These are phyloP conservation scores for Monosporascus cannonballus DNA, from an alignment of 2,329 filamentous ascomycete species.

Conservation along the genomic window DNA sequence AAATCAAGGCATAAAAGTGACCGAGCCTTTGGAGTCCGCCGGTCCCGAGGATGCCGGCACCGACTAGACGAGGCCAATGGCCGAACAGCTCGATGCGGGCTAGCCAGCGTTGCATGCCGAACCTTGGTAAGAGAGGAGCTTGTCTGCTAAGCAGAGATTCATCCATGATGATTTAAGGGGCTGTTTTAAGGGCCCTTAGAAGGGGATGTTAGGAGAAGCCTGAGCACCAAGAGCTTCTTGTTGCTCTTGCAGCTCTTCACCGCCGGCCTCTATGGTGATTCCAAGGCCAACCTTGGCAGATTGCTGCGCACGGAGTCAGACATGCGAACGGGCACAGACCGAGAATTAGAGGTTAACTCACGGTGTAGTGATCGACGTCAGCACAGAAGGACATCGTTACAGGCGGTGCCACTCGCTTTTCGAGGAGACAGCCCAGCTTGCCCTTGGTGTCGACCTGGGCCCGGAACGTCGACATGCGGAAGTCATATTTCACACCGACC, in stretches of 20 bases:
- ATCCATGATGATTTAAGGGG: background rate
- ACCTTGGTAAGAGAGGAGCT: slow-evolving; percentile 16
- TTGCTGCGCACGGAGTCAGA: slow-evolving; percentile 53
- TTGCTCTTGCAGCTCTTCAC: slow-evolving; percentile 82
- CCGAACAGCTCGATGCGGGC: background rate
- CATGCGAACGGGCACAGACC: background rate
- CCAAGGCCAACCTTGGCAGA: slow-evolving; percentile 90
- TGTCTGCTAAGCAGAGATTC: slow-evolving; percentile 11
- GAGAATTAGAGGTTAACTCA: slow-evolving; percentile 41
- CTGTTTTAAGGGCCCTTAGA: slow-evolving; percentile 38
- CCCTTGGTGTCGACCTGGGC: slow-evolving; percentile 94
- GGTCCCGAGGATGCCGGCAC: slow-evolving; percentile 6
- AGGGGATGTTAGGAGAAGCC: slow-evolving; percentile 55
- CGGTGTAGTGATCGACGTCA: slow-evolving; percentile 93
- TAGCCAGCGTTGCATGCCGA: background rate
- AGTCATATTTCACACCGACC: slow-evolving; percentile 96
- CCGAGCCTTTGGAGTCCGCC: background rate
- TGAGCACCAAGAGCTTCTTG: slow-evolving; percentile 57
- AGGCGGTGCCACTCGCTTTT: slow-evolving; percentile 91
- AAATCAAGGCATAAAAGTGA: slow-evolving; percentile 6
- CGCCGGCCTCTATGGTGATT: slow-evolving; percentile 81
- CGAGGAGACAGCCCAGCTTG: slow-evolving; percentile 85
- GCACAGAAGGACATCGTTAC: slow-evolving; percentile 93
- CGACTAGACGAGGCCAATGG: background rate
- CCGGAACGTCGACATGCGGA: slow-evolving; percentile 90